phyloP scores from a whole-genome alignment of 345 rosid genomes.

The Acer negundo region DNA sequence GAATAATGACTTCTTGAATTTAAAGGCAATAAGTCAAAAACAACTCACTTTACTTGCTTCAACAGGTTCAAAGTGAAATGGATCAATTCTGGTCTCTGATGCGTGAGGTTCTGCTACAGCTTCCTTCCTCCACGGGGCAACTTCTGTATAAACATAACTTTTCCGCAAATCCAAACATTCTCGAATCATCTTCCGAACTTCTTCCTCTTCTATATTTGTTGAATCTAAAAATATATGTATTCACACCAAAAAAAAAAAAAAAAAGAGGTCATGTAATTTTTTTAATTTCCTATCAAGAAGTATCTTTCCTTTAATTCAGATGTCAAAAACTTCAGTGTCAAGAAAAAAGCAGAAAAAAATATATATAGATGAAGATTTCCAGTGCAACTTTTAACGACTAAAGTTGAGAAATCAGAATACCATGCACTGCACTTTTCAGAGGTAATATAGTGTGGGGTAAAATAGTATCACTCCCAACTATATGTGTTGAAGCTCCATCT shows the following conservation, averaged over 20 bases:
- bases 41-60: slow-evolving; percentile 46
- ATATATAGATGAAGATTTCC: neutral
- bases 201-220: slow-evolving; percentile 46
- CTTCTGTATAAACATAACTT: slow-evolving; percentile 43
- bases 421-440: slow-evolving; percentile 28
- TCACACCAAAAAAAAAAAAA: neutral
- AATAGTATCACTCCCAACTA: slow-evolving; percentile 28
- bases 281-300: neutral
- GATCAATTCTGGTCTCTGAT: slow-evolving; percentile 29
- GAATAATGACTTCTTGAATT: neutral
- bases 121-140: slow-evolving; percentile 48
- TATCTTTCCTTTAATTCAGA: neutral
- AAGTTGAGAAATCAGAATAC: slow-evolving; percentile 18
- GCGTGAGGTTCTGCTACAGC: slow-evolving; percentile 25
- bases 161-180: slow-evolving; percentile 52
- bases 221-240: slow-evolving; percentile 29
- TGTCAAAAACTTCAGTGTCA: neutral
- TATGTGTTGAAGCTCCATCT: slow-evolving; percentile 25
- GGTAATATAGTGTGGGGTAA: slow-evolving; percentile 27
- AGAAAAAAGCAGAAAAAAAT: neutral
- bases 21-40: slow-evolving; percentile 10
- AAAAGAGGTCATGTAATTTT: slow-evolving; percentile 4
- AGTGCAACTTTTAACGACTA: slow-evolving; percentile 7
- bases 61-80: slow-evolving; percentile 44
- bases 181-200: slow-evolving; percentile 49